These are phyloP conservation scores for Phialemoniopsis sp. DNA, from an alignment of 2,329 filamentous ascomycete species.

Conservation along the genomic window DNA sequence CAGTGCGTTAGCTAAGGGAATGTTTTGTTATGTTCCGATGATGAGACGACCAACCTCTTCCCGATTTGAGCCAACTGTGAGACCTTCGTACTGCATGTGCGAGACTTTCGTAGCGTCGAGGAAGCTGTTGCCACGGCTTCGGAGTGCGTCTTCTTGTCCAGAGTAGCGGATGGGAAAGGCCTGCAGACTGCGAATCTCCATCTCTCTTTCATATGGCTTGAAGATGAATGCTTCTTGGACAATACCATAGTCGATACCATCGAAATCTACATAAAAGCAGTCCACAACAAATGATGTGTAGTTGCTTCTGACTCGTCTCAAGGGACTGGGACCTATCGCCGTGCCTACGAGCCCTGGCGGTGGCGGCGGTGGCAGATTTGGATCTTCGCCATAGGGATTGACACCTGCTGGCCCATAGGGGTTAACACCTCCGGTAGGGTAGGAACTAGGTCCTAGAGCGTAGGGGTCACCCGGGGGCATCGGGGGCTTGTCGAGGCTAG, in stretches of 20 bases:
- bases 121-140: conserved; percentile 10
- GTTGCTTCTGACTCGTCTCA: not conserved
- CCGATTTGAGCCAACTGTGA: conserved; percentile 12
- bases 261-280: conserved; percentile 18
- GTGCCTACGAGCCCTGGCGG: not conserved
- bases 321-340: too few species aligned
- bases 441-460: too few species aligned
- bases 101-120: conserved; percentile 13
- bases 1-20: not conserved
- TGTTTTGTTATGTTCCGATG: too few species aligned
- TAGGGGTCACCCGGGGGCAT: too few species aligned
- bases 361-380: not conserved
- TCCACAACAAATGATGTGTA: conserved; percentile 8
- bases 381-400: not conserved
- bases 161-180: conserved; percentile 15
- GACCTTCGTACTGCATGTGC: conserved; percentile 21
- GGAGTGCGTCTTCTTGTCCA: conserved; percentile 3
- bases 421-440: too few species aligned
- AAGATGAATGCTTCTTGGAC: conserved; percentile 15
- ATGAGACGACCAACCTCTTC: conserved; percentile 13
- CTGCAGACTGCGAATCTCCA: conserved; percentile 15
- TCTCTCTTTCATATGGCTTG: conserved; percentile 17
- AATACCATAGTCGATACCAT: conserved; percentile 14
- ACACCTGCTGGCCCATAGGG: too few species aligned
- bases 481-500: too few species aligned